phyloP scores from a whole-genome alignment of 805 yeast genomes.

The Saccharomycopsis capsularis region DNA sequence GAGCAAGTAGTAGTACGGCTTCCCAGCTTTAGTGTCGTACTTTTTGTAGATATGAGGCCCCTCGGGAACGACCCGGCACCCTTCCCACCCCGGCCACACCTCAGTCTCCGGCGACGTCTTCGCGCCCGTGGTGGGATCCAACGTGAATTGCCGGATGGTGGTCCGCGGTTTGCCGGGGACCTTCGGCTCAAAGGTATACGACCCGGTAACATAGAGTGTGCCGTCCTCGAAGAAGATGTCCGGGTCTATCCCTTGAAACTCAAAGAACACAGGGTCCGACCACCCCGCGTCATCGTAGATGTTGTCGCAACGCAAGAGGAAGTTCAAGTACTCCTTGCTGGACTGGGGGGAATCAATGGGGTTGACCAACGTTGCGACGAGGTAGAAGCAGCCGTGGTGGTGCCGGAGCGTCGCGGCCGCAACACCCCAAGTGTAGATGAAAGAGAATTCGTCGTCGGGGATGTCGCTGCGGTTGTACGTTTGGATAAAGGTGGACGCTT shows the following conservation, averaged over 20 bases:
- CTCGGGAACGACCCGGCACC: too few species aligned
- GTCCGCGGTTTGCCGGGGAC: too few species aligned
- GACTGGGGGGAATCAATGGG: constrained; percentile 1
- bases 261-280: constrained; percentile 18
- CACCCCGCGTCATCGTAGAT: constrained; percentile 7
- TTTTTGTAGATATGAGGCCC: too few species aligned
- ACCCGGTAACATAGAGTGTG: constrained; percentile 14
- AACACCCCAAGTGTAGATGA: constrained; percentile 18
- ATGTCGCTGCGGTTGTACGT: too few species aligned
- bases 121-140: too few species aligned
- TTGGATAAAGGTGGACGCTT: too few species aligned
- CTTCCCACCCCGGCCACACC: too few species aligned
- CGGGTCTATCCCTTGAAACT: constrained; percentile 19
- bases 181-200: constrained; percentile 11
- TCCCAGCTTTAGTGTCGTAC: too few species aligned
- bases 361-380: constrained; percentile 16
- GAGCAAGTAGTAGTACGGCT: too few species aligned
- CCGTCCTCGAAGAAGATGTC: constrained; percentile 12
- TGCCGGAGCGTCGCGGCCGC: constrained; percentile 16
- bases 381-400: constrained; percentile 7
- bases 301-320: constrained; percentile 6
- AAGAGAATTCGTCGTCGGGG: too few species aligned
- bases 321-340: constrained; percentile 12
- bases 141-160: too few species aligned
- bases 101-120: too few species aligned